A percentile compares a stretch with the other conserved stretches of the same genome.
Evolutionary conservation across 768 basidiomycete genomes (phyloP).

Genomic region (Plicaturopsis crispa): DNA sequence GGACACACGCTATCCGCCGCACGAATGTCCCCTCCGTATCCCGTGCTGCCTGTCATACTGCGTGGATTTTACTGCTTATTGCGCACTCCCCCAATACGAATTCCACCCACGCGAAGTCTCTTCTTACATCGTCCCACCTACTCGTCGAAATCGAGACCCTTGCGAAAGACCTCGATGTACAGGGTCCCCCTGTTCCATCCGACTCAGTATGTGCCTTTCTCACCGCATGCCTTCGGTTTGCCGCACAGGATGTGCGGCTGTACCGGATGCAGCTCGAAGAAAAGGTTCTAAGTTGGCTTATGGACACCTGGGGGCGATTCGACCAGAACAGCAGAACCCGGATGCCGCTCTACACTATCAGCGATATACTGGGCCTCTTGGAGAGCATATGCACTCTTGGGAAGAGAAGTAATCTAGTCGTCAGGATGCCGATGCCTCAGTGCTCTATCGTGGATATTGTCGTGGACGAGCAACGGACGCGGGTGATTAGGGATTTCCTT

Average conservation of each 20-base stretch:
- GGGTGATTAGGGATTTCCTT: constrained; percentile 62
- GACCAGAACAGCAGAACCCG: constrained; percentile 25
- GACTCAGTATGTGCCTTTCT: constrained; percentile 90
- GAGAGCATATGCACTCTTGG: constrained; percentile 54
- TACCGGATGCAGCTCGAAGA: constrained; percentile 85
- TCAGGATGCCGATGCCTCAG: constrained; percentile 57
- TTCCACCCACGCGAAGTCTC: constrained; percentile 12
- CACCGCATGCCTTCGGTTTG: constrained; percentile 55
- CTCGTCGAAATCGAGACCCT: constrained; percentile 72
- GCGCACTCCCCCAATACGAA: constrained; percentile 23
- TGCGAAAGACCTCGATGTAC: constrained; percentile 78
- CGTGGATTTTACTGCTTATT: constrained; percentile 43
- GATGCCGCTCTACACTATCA: constrained; percentile 43
- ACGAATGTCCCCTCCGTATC: constrained; percentile 60
- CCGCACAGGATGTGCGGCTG: constrained; percentile 74
- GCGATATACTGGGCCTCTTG: constrained; percentile 59
- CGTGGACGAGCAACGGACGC: constrained; percentile 47
- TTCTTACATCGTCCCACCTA: constrained; percentile 50
- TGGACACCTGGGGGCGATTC: constrained; percentile 57
- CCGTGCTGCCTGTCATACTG: constrained; percentile 73
- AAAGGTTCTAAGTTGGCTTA: constrained; percentile 76
- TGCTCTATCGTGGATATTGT: constrained; percentile 56
- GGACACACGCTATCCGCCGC: constrained; percentile 77
- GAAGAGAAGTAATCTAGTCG: constrained; percentile 36
- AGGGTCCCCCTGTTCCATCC: constrained; percentile 80